These are phyloP conservation scores for Pichia phayaonensis DNA, from an alignment of 805 yeast species.

Conservation along the genomic window DNA sequence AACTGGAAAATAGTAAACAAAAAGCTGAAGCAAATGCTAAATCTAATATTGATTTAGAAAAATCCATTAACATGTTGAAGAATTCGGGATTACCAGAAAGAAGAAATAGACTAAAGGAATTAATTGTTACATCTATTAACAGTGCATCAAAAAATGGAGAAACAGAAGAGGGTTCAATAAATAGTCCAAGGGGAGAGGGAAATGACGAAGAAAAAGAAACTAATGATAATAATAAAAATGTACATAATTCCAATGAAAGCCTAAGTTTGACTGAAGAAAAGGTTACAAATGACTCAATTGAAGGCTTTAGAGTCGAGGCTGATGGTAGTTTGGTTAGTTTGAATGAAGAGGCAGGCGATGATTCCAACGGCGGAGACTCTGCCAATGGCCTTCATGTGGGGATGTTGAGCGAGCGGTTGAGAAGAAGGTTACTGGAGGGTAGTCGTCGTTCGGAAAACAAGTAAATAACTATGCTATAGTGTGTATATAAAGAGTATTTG, in stretches of 20 bases:
- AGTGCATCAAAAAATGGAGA: slow-evolving; percentile 31
- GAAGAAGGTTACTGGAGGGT: slow-evolving; percentile 20
- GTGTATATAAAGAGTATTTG: background rate
- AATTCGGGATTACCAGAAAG: slow-evolving; percentile 63
- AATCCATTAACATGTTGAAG: slow-evolving; percentile 74
- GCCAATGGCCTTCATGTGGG: background rate
- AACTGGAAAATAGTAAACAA: slow-evolving; percentile 30
- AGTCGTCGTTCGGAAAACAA: background rate
- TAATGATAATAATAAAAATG: slow-evolving; percentile 11
- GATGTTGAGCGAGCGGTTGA: slow-evolving; percentile 27
- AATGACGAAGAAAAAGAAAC: background rate
- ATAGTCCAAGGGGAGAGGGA: background rate
- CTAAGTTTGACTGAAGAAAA: background rate
- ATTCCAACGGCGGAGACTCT: background rate
- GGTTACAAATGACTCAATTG: background rate
- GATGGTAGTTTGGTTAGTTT: background rate
- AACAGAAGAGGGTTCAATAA: background rate
- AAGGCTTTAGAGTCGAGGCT: slow-evolving; percentile 16
- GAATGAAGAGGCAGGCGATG: background rate
- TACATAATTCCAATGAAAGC: background rate
- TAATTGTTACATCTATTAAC: slow-evolving; percentile 72
- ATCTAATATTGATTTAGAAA: slow-evolving; percentile 60
- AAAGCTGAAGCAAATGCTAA: slow-evolving; percentile 32
- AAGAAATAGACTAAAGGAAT: slow-evolving; percentile 45
- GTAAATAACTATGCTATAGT: background rate